These are phyloP conservation scores for Sporothrix curviconia DNA, from an alignment of 2,329 filamentous ascomycete species.

Conservation along the genomic window DNA sequence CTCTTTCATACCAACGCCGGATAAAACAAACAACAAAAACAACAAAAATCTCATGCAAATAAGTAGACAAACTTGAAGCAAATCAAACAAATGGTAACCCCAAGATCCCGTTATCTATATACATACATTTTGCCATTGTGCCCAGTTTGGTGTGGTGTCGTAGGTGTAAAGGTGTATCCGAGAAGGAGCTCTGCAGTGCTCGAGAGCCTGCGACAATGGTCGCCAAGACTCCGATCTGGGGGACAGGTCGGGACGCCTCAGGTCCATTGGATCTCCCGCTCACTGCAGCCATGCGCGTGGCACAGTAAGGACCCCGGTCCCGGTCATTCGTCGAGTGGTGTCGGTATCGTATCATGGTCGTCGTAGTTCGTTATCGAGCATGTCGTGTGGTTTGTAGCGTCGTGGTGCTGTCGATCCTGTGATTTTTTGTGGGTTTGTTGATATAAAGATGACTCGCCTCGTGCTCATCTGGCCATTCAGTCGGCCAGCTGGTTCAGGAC, in stretches of 20 bases:
- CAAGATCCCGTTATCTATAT: slow-evolving; percentile 13
- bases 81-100: slow-evolving; percentile 1
- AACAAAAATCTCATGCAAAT: background rate
- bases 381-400: background rate
- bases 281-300: background rate
- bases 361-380: slow-evolving; percentile 3
- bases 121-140: slow-evolving; percentile 7
- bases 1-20: slow-evolving; percentile 10
- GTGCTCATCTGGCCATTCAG: background rate
- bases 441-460: background rate
- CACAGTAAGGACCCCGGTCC: background rate
- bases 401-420: background rate
- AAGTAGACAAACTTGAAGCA: slow-evolving; percentile 1
- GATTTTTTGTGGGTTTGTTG: too few relatives aligned
- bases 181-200: background rate
- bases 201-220: background rate
- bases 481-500: slow-evolving; percentile 59
- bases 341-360: slow-evolving; percentile 9
- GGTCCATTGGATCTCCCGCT: too few relatives aligned
- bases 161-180: background rate
- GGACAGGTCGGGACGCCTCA: too few relatives aligned
- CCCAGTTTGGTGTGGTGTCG: background rate
- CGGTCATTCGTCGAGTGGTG: background rate
- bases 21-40: slow-evolving; percentile 3
- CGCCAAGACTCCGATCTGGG: too few relatives aligned